Base-by-base conservation (phyloP, 202 grass and related monocot species). In the Zoysia matrella region DNA sequence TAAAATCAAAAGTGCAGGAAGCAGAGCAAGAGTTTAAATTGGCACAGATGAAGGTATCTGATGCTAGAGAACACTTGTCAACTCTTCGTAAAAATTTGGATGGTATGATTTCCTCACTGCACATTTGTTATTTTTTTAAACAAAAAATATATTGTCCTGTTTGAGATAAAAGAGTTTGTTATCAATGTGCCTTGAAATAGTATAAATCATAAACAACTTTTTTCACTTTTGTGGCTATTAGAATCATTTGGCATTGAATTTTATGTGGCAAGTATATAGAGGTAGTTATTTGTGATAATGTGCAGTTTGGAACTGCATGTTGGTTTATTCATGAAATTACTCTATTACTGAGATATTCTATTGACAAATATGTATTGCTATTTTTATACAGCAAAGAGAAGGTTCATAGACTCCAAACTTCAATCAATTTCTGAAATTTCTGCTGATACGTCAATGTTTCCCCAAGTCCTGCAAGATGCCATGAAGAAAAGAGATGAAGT, bases 11-110 rank as follows among this genome's bases (percentile, higher is more conserved):
- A 90, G 91, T 86, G 51, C 79, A 82, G 60, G 90, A 98, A 88
- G 90, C 92, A 47, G 95, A 93, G 76, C 91, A 98, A 65, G 86
- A 91, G 56, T 62, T 91, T 75, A 98, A 95, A 93, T 83, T 98
- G 61, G 84, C 72, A 11, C 84, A 90, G 49, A 94, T 91, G 86
- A 98, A 98, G 89, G 85, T 91, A 78, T 77, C 80, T 64, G 90
- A 88, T 91, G 82, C 90, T 54, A 93, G 81, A 86, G 80, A 74
- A 67, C 84, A 89, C 83, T 67, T 93, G 51, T 85, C 81, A 71
- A 98, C 93, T 82, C 87, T 94, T 82, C 88, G 74, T 64, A 98
- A 93, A 85, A 92, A 94, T 66, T 83, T 86, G 78, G 95, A 95
- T 82, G 95, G 95, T 98, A 98, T 72, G 62, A 88, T 86, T 71